Conservation (phyloP, 2,329 filamentous ascomycete species). For the Xylariaceae sp. region DNA sequence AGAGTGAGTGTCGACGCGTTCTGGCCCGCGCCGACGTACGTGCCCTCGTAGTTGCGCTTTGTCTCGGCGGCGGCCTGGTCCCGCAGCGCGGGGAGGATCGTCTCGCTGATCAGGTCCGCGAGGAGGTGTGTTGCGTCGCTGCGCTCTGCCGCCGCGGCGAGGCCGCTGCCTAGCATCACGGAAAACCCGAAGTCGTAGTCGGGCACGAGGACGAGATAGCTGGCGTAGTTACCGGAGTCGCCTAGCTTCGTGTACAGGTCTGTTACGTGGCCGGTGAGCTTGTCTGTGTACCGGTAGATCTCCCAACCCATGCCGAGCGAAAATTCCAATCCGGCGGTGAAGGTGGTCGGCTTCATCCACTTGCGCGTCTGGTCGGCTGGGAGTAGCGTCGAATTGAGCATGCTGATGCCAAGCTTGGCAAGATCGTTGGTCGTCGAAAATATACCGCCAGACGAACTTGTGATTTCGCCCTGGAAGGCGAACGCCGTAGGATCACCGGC, state of each 20-base stretch:
- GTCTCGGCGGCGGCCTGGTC: conserved; percentile 37
- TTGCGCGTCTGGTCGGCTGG: conserved; percentile 41
- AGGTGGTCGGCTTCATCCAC: conserved; percentile 49
- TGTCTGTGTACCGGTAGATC: conserved; percentile 42
- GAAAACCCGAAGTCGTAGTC: conserved; percentile 44
- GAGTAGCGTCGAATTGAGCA: conserved; percentile 46
- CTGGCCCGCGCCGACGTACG: conserved; percentile 30
- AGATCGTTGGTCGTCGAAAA: conserved; percentile 45
- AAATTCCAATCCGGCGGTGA: conserved; percentile 42
- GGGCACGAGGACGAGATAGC: conserved; percentile 42
- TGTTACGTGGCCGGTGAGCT: conserved; percentile 33
- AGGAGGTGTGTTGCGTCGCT: conserved; percentile 19
- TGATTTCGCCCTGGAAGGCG: conserved; percentile 24
- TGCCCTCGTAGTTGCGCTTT: conserved; percentile 33
- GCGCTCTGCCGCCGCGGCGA: conserved; percentile 4
- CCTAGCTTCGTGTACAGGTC: conserved; percentile 47
- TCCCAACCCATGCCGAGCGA: conserved; percentile 47
- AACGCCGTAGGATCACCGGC: conserved; percentile 13
- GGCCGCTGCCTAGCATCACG: conserved; percentile 38
- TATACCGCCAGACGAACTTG: conserved; percentile 38
- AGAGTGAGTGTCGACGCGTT: conserved; percentile 17
- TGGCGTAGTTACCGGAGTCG: conserved; percentile 41
- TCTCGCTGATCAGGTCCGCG: conserved; percentile 38
- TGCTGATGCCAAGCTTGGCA: conserved; percentile 45
- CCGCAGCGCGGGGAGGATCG: conserved; percentile 36